Conservation (phyloP, 495 filamentous ascomycete species). For the Aspergillus haitiensis region DNA sequence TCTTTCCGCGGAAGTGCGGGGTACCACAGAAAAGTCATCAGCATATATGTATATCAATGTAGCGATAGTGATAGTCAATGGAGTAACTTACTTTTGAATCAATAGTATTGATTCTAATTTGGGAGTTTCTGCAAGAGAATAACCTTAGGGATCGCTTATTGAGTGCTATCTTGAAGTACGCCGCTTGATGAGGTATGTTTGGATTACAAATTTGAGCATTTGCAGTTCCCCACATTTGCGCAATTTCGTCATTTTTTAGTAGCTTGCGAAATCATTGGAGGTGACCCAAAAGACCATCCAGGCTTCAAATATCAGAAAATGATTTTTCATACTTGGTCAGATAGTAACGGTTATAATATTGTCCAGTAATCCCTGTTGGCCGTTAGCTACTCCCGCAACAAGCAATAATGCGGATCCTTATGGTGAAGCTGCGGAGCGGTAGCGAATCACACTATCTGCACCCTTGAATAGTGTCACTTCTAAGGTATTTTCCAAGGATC, state of each 20-base stretch:
- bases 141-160: too few relatives aligned
- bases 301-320: too few relatives aligned
- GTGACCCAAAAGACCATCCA: too few relatives aligned
- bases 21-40: not conserved
- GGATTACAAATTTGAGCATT: not conserved
- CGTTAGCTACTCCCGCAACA: too few relatives aligned
- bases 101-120: too few relatives aligned
- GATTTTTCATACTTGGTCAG: too few relatives aligned
- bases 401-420: conserved; percentile 6
- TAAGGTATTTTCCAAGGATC: not conserved
- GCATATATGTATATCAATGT: not conserved
- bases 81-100: too few relatives aligned
- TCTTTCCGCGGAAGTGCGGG: conserved; percentile 7
- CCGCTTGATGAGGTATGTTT: not conserved
- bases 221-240: conserved; percentile 11
- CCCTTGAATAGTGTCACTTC: not conserved
- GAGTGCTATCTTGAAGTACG: too few relatives aligned
- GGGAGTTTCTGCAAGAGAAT: too few relatives aligned
- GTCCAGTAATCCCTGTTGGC: too few relatives aligned
- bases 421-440: not conserved
- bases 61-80: too few relatives aligned
- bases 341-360: too few relatives aligned
- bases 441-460: not conserved
- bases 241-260: conserved; percentile 12
- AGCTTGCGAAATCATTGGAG: not conserved